phyloP scores from a whole-genome alignment of 2,329 filamentous ascomycete species.

The Fusarium sambucinum region DNA sequence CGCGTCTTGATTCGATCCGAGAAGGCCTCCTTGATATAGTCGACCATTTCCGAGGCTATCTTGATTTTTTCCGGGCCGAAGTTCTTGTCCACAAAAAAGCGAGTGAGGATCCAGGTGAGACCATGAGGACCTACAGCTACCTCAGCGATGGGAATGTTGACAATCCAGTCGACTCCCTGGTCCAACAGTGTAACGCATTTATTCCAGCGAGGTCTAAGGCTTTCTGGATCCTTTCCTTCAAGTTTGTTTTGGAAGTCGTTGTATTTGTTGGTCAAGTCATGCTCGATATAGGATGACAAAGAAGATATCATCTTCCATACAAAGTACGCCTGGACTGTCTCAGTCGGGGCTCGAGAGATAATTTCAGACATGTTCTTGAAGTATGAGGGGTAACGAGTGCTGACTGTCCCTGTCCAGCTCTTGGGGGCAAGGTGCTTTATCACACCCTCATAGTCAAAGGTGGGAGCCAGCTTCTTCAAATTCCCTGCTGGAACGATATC shows the following conservation, averaged over 20 bases:
- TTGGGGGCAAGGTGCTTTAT: constrained; percentile 22
- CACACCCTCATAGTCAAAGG: constrained; percentile 26
- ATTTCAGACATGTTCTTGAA: constrained; percentile 2
- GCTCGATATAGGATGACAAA: constrained; percentile 67
- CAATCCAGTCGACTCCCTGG: constrained; percentile 22
- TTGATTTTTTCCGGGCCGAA: constrained; percentile 75
- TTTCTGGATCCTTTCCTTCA: constrained; percentile 57
- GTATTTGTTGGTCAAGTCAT: constrained; percentile 70
- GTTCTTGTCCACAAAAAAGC: constrained; percentile 76
- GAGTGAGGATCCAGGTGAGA: constrained; percentile 75
- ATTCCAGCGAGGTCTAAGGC: constrained; percentile 19
- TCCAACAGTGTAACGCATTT: constrained; percentile 19
- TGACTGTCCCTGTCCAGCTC: constrained; percentile 6
- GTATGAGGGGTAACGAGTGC: not conserved
- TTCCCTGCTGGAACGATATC: not conserved
- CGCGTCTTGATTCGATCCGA: constrained; percentile 68
- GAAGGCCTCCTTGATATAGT: constrained; percentile 76
- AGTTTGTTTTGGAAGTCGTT: constrained; percentile 70
- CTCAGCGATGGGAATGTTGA: not conserved
- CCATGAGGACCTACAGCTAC: constrained; percentile 46
- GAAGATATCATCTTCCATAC: constrained; percentile 71
- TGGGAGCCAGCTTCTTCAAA: constrained; percentile 15
- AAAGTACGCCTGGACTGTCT: constrained; percentile 72
- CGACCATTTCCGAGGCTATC: constrained; percentile 76
- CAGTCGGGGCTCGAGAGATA: constrained; percentile 59